Conservation (phyloP, 257 asterid genomes). For the Penstemon davidsonii region DNA sequence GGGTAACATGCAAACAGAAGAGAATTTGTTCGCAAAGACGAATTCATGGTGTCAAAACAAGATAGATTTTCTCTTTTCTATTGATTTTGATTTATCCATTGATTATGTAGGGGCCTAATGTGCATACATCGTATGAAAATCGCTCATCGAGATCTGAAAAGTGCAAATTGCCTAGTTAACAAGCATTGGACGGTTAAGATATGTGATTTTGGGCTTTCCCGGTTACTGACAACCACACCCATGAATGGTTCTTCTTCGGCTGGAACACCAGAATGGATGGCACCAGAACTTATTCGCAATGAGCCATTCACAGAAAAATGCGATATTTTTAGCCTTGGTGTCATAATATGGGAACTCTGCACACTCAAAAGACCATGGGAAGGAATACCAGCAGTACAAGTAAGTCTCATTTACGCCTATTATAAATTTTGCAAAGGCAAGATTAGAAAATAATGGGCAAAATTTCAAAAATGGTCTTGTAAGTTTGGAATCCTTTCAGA, state of each 20-base stretch:
- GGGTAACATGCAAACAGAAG: no score
- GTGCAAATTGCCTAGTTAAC: conserved; percentile 92
- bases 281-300: conserved; percentile 87
- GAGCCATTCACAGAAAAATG: conserved; percentile 91
- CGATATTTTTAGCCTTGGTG: conserved; percentile 87
- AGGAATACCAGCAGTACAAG: conserved; percentile 74
- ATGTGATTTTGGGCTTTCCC: conserved; percentile 90
- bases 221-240: conserved; percentile 52
- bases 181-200: conserved; percentile 86
- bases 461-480: no score
- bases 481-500: no score
- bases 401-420: conserved; percentile 25
- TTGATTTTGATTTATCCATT: conserved; percentile 13
- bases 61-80: background rate
- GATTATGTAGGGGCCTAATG: conserved; percentile 64
- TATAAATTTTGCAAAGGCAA: background rate
- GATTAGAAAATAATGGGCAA: background rate
- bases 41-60: no score
- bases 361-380: conserved; percentile 89
- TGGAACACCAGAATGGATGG: conserved; percentile 99
- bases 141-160: conserved; percentile 86
- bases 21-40: no score
- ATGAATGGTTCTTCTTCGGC: conserved; percentile 72
- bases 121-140: conserved; percentile 88
- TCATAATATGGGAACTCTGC: conserved; percentile 88